phyloP scores from a whole-genome alignment of 2,329 filamentous ascomycete genomes.

The Geosmithia morbida region DNA sequence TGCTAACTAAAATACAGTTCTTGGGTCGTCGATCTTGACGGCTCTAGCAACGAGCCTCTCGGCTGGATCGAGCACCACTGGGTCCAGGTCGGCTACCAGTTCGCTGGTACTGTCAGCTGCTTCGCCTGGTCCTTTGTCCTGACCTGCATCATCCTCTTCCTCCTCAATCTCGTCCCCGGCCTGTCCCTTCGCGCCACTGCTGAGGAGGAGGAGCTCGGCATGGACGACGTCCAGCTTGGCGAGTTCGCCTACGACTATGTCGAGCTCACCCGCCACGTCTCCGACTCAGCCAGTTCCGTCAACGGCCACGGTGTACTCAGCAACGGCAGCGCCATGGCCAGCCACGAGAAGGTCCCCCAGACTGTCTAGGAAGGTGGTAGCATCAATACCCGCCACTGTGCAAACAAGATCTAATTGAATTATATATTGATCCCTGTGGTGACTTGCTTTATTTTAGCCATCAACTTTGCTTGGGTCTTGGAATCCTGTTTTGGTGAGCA shows the following conservation, averaged over 20 bases:
- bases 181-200: constrained; percentile 52
- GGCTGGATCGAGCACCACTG: constrained; percentile 62
- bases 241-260: constrained; percentile 80
- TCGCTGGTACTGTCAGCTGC: constrained; percentile 51
- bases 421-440: too few relatives aligned
- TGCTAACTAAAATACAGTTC: constrained; percentile 25
- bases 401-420: too few relatives aligned
- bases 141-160: constrained; percentile 54
- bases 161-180: constrained; percentile 57
- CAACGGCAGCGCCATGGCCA: not conserved
- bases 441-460: not conserved
- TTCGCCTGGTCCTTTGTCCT: constrained; percentile 53
- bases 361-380: not conserved
- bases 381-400: not conserved
- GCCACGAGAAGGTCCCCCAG: constrained; percentile 1
- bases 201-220: constrained; percentile 54
- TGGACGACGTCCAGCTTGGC: constrained; percentile 64
- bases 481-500: not conserved
- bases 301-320: not conserved
- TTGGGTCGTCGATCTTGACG: constrained; percentile 62
- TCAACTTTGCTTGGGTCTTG: not conserved
- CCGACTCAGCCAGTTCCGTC: constrained; percentile 11
- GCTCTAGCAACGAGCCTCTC: constrained; percentile 40
- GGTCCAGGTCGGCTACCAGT: constrained; percentile 56
- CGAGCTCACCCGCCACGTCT: constrained; percentile 52